Evolutionary conservation across 768 basidiomycete genomes (phyloP).

Genomic region (Xerocomus brunneocitrinus): DNA sequence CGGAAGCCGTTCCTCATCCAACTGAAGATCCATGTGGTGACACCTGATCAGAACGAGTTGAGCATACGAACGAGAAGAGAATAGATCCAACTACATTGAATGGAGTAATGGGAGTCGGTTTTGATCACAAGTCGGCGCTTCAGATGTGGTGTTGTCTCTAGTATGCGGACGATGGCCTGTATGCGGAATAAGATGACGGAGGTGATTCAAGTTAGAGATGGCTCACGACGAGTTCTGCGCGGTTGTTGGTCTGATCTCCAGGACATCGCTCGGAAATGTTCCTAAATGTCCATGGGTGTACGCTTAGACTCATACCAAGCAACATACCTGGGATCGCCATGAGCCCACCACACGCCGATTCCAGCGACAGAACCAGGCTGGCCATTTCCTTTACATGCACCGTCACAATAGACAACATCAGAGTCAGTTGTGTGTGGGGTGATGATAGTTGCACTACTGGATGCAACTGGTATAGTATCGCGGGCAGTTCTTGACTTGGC

Average conservation of each 20-base stretch:
- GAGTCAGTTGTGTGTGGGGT: conserved; percentile 12
- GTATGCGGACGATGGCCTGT: conserved; percentile 83
- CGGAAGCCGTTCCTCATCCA: conserved; percentile 59
- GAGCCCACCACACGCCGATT: conserved; percentile 88
- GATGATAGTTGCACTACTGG: conserved; percentile 24
- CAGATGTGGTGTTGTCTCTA: conserved; percentile 65
- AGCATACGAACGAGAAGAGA: conserved; percentile 2
- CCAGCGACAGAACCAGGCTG: conserved; percentile 63
- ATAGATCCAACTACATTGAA: conserved; percentile 51
- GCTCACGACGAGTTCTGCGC: conserved; percentile 79
- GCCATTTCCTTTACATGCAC: conserved; percentile 84
- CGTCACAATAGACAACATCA: conserved; percentile 77
- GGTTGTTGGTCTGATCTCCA: conserved; percentile 80
- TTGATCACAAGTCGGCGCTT: conserved; percentile 64
- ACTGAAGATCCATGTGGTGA: conserved; percentile 60
- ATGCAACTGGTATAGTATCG: conserved; percentile 11
- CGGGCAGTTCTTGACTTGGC: conserved; percentile 26
- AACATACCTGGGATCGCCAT: conserved; percentile 50
- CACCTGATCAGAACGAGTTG: conserved; percentile 44
- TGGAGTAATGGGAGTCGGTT: conserved; percentile 83
- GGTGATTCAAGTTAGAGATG: conserved; percentile 20
- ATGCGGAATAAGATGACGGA: conserved; percentile 1
- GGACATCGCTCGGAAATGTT: conserved; percentile 82
- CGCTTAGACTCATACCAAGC: neutral
- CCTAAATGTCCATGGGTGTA: conserved; percentile 35